Conservation (phyloP, 2,329 filamentous ascomycete species). For the Dothideomycetidae sp. region DNA sequence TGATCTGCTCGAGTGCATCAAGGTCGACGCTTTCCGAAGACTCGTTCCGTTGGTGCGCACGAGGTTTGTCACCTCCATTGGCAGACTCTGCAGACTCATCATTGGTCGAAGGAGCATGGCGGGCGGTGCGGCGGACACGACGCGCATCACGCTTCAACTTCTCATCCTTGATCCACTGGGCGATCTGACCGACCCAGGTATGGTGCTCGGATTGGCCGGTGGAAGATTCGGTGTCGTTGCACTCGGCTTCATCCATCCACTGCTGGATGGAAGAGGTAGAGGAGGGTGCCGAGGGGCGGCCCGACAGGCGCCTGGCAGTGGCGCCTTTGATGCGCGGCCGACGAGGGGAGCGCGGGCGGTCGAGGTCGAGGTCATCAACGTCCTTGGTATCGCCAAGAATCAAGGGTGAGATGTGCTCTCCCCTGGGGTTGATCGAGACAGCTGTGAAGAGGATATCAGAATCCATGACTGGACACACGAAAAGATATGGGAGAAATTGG, state of each 20-base stretch:
- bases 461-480: slow-evolving; percentile 3
- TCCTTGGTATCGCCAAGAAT: slow-evolving; percentile 33
- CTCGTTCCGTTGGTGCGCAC: slow-evolving; percentile 4
- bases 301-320: slow-evolving; percentile 26
- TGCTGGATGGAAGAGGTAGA: slow-evolving; percentile 5
- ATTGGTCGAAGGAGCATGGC: slow-evolving; percentile 26
- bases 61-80: slow-evolving; percentile 7
- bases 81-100: slow-evolving; percentile 9
- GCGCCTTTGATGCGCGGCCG: slow-evolving; percentile 26
- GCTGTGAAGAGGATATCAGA: slow-evolving; percentile 20
- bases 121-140: slow-evolving; percentile 32
- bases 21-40: slow-evolving; percentile 60
- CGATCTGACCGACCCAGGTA: slow-evolving; percentile 54
- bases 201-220: slow-evolving; percentile 13
- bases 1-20: slow-evolving; percentile 66
- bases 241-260: slow-evolving; percentile 6
- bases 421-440: slow-evolving; percentile 31
- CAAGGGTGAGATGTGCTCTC: slow-evolving; percentile 33
- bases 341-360: slow-evolving; percentile 21
- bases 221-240: slow-evolving; percentile 21
- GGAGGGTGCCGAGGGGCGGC: slow-evolving; percentile 19
- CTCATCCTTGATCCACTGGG: slow-evolving; percentile 73
- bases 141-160: slow-evolving; percentile 49
- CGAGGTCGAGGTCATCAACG: slow-evolving; percentile 28
- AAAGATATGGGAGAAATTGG: neutral